A percentile compares a stretch with the other conserved stretches of the same genome.
phyloP scores from a whole-genome alignment of 345 rosid species.

The Theobroma cacao region DNA sequence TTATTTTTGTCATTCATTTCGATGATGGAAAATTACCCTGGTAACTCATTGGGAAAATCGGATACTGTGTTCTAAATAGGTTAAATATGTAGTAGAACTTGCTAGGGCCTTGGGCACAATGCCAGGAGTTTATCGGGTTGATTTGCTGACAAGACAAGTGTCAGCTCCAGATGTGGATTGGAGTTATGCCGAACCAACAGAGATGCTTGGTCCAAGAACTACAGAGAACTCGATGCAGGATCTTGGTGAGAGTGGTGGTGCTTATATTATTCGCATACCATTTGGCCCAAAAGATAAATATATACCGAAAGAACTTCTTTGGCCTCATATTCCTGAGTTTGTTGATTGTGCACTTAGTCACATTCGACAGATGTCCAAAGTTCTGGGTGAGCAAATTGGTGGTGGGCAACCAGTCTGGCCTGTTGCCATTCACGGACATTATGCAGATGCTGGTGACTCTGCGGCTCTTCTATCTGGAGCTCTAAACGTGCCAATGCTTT shows the following conservation, averaged over 20 bases:
- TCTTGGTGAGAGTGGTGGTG: conserved; percentile 78
- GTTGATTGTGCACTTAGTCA: conserved; percentile 78
- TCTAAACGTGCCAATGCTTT: conserved; percentile 78
- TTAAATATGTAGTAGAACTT: conserved; percentile 86
- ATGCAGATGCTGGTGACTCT: conserved; percentile 83
- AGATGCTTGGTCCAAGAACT: conserved; percentile 53
- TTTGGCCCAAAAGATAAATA: conserved; percentile 79
- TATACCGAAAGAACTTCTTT: conserved; percentile 63
- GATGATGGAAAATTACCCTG: background rate
- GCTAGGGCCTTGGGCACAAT: conserved; percentile 78
- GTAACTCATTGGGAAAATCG: background rate
- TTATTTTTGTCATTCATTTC: background rate
- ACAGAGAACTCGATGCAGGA: conserved; percentile 36
- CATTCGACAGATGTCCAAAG: conserved; percentile 68
- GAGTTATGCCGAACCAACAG: conserved; percentile 71
- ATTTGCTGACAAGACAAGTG: conserved; percentile 76
- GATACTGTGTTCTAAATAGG: conserved; percentile 33
- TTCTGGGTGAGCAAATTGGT: conserved; percentile 62
- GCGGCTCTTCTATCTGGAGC: conserved; percentile 81
- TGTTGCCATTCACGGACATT: conserved; percentile 78
- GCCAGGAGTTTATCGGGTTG: conserved; percentile 83
- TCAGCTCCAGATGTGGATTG: conserved; percentile 67
- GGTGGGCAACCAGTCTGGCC: conserved; percentile 70
- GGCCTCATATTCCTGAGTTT: conserved; percentile 82
- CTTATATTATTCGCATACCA: conserved; percentile 75